A percentile compares a stretch with the other conserved stretches of the same genome.
Conservation (phyloP, 345 rosid genomes). For the Salix koriyanagi region DNA sequence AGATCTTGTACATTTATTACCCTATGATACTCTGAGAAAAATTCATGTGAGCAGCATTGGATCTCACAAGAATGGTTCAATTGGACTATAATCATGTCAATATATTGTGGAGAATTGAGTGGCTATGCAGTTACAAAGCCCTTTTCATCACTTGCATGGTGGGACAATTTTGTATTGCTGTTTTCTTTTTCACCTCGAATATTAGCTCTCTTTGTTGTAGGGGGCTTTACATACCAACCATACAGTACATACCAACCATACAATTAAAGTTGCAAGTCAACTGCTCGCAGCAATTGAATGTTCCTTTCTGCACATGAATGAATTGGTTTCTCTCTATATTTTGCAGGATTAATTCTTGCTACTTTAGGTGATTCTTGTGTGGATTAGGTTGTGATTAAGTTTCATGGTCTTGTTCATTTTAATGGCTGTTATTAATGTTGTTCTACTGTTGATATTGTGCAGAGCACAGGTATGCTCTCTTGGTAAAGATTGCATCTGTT, state of each 20-base stretch:
- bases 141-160: neutral
- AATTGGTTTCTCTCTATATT: neutral
- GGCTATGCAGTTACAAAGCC: neutral
- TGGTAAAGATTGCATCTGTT: constrained; percentile 79
- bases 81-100: neutral
- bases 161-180: neutral
- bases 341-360: neutral
- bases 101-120: neutral
- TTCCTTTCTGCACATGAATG: neutral
- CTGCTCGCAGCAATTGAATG: neutral
- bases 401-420: neutral
- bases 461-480: constrained; percentile 53
- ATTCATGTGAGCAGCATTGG: neutral
- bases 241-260: neutral
- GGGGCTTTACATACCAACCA: neutral
- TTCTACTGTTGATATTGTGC: constrained; percentile 22
- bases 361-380: neutral
- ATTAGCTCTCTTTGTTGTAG: neutral
- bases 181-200: neutral
- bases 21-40: neutral
- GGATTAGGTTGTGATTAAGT: neutral
- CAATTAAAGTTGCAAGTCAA: neutral
- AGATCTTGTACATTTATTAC: neutral
- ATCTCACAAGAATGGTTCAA: neutral
- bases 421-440: neutral